Percentiles rank a stretch among this genome's conserved stretches.
These are phyloP conservation scores for Nephelium lappaceum DNA, from an alignment of 345 rosid species.

Conservation along the genomic window DNA sequence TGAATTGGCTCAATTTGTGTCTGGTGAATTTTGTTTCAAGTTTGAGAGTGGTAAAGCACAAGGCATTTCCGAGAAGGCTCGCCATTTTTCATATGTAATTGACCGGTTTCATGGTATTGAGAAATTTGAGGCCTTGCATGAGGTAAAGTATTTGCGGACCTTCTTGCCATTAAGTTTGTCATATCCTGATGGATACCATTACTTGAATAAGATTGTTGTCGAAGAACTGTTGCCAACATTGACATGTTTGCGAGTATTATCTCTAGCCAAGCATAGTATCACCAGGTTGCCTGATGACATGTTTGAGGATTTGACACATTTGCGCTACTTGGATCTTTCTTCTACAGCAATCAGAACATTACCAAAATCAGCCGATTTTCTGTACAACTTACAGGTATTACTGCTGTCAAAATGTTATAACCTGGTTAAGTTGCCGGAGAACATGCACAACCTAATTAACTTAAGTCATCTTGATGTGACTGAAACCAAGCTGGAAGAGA, in stretches of 20 bases:
- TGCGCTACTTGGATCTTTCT: conserved; percentile 40
- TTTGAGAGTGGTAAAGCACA: conserved; percentile 26
- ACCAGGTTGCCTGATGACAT: conserved; percentile 24
- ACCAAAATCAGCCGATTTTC: conserved; percentile 31
- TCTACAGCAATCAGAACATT: conserved; percentile 27
- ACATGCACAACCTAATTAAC: conserved; percentile 36
- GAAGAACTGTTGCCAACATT: conserved; percentile 24
- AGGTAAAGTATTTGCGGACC: conserved; percentile 39
- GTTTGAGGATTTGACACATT: conserved; percentile 37
- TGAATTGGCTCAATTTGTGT: conserved; percentile 42
- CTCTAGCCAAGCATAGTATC: conserved; percentile 32
- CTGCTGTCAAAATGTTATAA: conserved; percentile 31
- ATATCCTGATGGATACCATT: conserved; percentile 33
- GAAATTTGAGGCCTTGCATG: conserved; percentile 35
- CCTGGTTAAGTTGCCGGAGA: conserved; percentile 39
- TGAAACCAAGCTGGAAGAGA: conserved; percentile 36
- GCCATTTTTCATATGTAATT: conserved; percentile 40
- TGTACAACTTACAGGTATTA: conserved; percentile 42
- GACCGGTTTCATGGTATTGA: conserved; percentile 27
- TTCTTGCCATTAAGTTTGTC: conserved; percentile 40
- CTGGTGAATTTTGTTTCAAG: conserved; percentile 42
- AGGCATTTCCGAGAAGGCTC: conserved; percentile 24
- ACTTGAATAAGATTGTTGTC: conserved; percentile 38
- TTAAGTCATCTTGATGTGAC: conserved; percentile 39
- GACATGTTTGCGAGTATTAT: conserved; percentile 40